Base-by-base conservation (phyloP, 2,329 filamentous ascomycete genomes). In the Trichoderma koningiopsis region DNA sequence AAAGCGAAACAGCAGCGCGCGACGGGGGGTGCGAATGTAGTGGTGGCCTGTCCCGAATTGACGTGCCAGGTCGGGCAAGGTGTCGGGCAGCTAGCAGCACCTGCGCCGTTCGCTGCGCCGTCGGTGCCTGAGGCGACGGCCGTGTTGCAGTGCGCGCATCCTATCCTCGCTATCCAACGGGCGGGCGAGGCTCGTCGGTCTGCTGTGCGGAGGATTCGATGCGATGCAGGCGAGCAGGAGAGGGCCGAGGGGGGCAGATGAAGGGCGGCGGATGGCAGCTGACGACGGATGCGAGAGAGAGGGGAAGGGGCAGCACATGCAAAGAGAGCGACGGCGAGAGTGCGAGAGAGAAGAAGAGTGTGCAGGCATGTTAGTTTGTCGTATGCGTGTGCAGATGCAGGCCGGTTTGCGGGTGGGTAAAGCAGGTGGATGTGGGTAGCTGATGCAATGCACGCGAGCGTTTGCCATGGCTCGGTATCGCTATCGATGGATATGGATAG, bases 21-120 rank as follows among this genome's bases (percentile, higher is more conserved):
- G 64, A 67, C 64, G 64, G 64, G 63, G 64, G 57, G 64, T 67
- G 64, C 55, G 64, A 35, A 67, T 67, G 64, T 59, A 67, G 64
- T 67, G 55, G 53, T 58, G 24, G 61, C 60, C 53, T 31, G 60
- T 63, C 19, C 40, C 40, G 16, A 53, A 35, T 35, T 35, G 33
- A 13, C 24, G 24, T 27, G 33, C 49, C 31, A 35, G 53, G 37
- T 24, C 27, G 35, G 31, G 63, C 24, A 33, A 55, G 35, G 62
- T 33, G 24, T 37, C 56, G 22, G 31, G 56, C 56, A 37, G 31
- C 55, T 29, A 19, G 29, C 27, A 33, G 53, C 29, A n/a, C 19
- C 29, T 16, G 53, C 27, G 29, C 53, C 53, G 53, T 10, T 11
- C 27, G 27, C 53, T n/a, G 27, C 27, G 53, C 53, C 7, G 27